Evolutionary conservation across 805 yeast genomes (phyloP), one percentile per base, ranked within the genome.

Genomic region (Osmozyma mogii): DNA sequence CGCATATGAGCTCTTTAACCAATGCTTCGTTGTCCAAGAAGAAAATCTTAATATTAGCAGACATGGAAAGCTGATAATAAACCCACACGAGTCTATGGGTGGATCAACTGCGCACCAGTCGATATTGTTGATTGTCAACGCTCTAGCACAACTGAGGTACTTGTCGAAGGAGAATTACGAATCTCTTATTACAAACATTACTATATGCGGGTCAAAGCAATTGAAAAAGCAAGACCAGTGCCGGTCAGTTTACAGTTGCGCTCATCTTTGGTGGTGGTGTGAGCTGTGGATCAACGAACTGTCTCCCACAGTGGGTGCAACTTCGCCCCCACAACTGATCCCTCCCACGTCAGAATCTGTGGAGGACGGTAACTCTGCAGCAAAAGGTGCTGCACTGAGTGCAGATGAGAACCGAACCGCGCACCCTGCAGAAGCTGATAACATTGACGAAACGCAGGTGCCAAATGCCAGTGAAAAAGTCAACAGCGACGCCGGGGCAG

Each of bases 141-240:
- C 62, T 34, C 47, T 73, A 35, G 54, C 60, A 24, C 50, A 49
- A 11, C 56, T 65, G 35, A 56, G 70, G 29, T 60, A 61, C 32
- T 57, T 72, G 49, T 62, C 65, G 26, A 58, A 65, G 26, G 94
- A 82, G 18, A 83, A 75, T 51, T 89, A 84, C 54, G 92, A 85
- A 43, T 71, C 75, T 4, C 62, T 89, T 41, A 85, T 88, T 29
- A 82, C 94, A 10, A 81, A 87, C 51, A 70, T 88, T 27, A 85
- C 96, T 1, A 59, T 88, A 27, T 84, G 85, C 46, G 94, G 95
- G 4, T 84, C 95, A 9, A 84, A 84, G 53, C 65, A 92, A 29
- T 65, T 89, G 46, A 85, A 84, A 53, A 89, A 89, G 52, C 87
- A 92, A 20, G 97, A 89, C 47, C 98, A 92, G 54, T 88, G 96